Evolutionary conservation across 495 filamentous ascomycete genomes (phyloP), one percentile per base, ranked within the genome.

Genomic region (Copromyces sp.): DNA sequence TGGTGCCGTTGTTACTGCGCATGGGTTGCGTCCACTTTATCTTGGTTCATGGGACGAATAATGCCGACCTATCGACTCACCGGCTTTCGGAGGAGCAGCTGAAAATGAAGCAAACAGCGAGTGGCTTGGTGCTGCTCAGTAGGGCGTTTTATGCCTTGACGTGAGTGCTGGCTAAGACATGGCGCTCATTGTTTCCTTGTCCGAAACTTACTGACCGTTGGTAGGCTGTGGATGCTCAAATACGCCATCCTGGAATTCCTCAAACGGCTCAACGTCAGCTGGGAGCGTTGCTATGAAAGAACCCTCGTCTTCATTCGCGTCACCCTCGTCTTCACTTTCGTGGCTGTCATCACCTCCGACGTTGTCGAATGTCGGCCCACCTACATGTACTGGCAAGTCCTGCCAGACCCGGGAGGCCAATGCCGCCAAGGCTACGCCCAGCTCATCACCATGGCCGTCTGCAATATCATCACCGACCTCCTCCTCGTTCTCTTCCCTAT

Each of bases 211-310:
- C 70, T 73, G 61, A 68, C 44, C 3, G 14, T 71, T 24, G 37
- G 9, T 75, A 95, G 94, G 74, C 90, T 99, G 72, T 99, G 95
- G 95, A 90, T 90, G 39, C 88, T 94, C 77, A 99, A 98, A 81
- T 87, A 91, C 80, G 93, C 94, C 68, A 91, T 98, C 70, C 91
- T 92, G 73, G 93, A 96, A 79, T 98, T 97, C 77, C 90, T 98
- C 74, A 91, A 91, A 76, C 90, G 95, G 32, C 87, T 98, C 44
- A 92, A 87, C 65, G 81, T 81, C 29, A 87, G 87, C 6, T 96
- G 92, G 92, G 88, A 90, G 70, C 84, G 85, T 29, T 89, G 90
- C 8, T 92, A 95, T 73, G 87, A 90, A 44, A 73, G 87, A 4
- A 88, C 88, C 32, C 82, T 98, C 9, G 82, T 87, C 70, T 84